These are phyloP conservation scores for Neofusicoccum cordaticola DNA, from an alignment of 2,329 filamentous ascomycete species.

Conservation along the genomic window DNA sequence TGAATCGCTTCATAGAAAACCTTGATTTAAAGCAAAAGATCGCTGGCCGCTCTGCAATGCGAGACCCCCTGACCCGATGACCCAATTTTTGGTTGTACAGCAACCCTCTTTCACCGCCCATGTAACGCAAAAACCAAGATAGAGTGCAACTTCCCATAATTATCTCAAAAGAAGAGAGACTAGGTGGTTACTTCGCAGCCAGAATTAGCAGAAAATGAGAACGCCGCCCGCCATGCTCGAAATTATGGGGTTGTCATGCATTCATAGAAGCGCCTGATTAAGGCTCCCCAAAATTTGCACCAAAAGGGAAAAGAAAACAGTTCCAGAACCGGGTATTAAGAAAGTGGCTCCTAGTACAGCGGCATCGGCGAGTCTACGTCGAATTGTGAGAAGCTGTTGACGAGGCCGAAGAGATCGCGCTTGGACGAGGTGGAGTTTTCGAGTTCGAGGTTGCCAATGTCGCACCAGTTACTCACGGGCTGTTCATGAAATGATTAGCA, in stretches of 20 bases:
- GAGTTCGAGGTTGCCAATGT: constrained; percentile 28
- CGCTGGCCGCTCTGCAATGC: too few relatives aligned
- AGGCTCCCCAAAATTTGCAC: neutral
- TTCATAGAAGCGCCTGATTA: neutral
- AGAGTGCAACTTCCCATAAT: neutral
- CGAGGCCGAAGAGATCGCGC: constrained; percentile 18
- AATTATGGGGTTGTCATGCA: constrained; percentile 8
- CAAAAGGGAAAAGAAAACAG: neutral
- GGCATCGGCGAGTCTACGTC: constrained; percentile 2
- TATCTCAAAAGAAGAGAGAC: neutral
- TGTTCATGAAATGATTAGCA: constrained; percentile 11
- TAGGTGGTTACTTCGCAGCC: neutral
- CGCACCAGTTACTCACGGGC: constrained; percentile 35
- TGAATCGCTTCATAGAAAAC: too few relatives aligned
- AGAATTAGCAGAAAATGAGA: neutral
- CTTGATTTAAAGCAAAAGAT: too few relatives aligned
- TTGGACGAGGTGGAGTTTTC: constrained; percentile 4
- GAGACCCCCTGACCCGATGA: too few relatives aligned
- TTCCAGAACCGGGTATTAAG: neutral
- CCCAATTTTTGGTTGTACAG: too few relatives aligned
- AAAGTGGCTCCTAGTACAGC: neutral
- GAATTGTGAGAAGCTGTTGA: neutral
- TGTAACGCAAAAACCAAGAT: neutral
- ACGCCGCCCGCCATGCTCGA: constrained; percentile 12
- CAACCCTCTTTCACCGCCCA: neutral